These are phyloP conservation scores for Tetrapisispora pingtungensis DNA, from an alignment of 805 yeast genomes.

Conservation along the genomic window DNA sequence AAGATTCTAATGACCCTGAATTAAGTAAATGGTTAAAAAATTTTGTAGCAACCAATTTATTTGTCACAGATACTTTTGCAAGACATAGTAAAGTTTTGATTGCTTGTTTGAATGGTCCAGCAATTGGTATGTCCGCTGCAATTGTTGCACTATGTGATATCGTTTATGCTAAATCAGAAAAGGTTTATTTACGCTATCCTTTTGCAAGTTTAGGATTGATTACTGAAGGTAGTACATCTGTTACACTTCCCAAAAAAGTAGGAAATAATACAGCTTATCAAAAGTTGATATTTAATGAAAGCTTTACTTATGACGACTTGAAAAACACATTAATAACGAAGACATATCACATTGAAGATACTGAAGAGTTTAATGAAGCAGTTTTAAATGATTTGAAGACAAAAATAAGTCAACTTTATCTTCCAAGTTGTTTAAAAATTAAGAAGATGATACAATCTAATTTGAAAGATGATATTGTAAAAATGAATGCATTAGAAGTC, in stretches of 20 bases:
- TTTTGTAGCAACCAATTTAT: conserved; percentile 63
- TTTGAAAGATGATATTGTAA: conserved; percentile 24
- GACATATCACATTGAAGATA: conserved; percentile 35
- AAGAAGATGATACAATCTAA: conserved; percentile 24
- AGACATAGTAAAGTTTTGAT: conserved; percentile 63
- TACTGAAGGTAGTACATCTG: conserved; percentile 69
- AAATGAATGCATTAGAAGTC: conserved; percentile 54
- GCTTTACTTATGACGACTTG: conserved; percentile 52
- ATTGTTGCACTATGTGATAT: conserved; percentile 68
- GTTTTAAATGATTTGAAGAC: conserved; percentile 33
- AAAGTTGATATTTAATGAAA: conserved; percentile 59
- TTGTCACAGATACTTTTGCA: conserved; percentile 55
- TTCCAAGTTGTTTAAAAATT: conserved; percentile 36
- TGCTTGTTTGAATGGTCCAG: conserved; percentile 79
- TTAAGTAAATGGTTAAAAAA: conserved; percentile 40
- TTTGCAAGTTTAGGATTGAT: conserved; percentile 76
- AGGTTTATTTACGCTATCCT: conserved; percentile 56
- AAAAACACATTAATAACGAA: conserved; percentile 54
- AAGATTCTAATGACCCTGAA: conserved; percentile 13
- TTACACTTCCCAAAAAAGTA: conserved; percentile 56
- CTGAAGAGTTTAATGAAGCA: conserved; percentile 38
- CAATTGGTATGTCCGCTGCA: conserved; percentile 67
- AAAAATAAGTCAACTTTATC: conserved; percentile 30
- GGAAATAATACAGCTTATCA: conserved; percentile 68
- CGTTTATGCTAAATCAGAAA: conserved; percentile 53